Evolutionary conservation across 257 asterid species (phyloP).

Genomic region (Solanum paucissectum): DNA sequence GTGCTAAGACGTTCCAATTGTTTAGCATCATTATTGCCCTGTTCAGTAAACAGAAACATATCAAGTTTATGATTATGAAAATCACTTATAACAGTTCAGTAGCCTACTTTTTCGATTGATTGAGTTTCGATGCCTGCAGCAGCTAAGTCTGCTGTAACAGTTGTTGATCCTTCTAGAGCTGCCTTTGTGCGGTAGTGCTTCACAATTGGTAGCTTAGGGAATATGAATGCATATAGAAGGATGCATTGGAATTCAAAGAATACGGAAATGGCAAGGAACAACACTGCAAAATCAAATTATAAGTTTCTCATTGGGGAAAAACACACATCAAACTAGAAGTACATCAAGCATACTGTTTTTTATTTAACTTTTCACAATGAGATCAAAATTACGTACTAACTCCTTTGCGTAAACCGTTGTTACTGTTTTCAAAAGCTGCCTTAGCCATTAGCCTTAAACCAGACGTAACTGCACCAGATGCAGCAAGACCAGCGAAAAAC

Average conservation of each 20-base stretch:
- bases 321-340: background rate
- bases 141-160: slow-evolving; percentile 74
- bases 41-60: background rate
- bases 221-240: slow-evolving; percentile 20
- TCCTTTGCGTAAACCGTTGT: slow-evolving; percentile 67
- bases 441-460: background rate
- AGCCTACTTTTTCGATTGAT: slow-evolving; percentile 1
- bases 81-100: background rate
- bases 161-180: slow-evolving; percentile 68
- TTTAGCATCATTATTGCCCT: slow-evolving; percentile 18
- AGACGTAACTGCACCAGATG: slow-evolving; percentile 17
- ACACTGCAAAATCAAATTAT: slow-evolving; percentile 18
- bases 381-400: slow-evolving; percentile 33
- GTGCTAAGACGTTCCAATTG: slow-evolving; percentile 31
- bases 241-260: slow-evolving; percentile 18
- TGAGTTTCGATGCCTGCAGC: slow-evolving; percentile 47
- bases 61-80: background rate
- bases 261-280: slow-evolving; percentile 28
- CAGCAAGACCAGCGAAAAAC: slow-evolving; percentile 67
- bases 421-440: background rate
- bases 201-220: slow-evolving; percentile 27
- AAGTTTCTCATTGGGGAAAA: background rate
- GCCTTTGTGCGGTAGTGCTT: slow-evolving; percentile 31
- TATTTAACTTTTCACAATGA: background rate
- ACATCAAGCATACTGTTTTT: background rate